These are phyloP conservation scores for Oryza nivara DNA, from an alignment of 176 grass and related monocot genomes.

Conservation along the genomic window DNA sequence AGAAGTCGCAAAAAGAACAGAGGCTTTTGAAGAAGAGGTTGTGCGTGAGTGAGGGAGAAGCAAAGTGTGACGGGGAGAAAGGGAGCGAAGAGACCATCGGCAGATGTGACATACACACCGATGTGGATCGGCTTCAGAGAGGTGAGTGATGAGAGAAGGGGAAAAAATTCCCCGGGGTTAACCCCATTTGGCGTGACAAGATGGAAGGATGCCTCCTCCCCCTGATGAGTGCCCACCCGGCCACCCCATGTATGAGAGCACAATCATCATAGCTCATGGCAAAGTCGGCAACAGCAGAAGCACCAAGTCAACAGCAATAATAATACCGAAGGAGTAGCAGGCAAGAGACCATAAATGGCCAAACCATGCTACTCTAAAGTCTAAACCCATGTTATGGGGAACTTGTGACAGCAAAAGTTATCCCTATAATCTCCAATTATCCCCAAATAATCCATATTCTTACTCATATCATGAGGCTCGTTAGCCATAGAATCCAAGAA, in stretches of 20 bases:
- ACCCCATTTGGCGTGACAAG: constrained; percentile 22
- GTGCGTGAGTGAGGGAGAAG: background rate
- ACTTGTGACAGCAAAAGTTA: no score
- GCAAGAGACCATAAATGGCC: background rate
- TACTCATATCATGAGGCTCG: no score
- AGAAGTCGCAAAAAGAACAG: background rate
- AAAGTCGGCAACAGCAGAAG: background rate
- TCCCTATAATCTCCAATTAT: no score
- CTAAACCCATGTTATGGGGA: background rate
- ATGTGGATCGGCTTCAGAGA: constrained; percentile 13
- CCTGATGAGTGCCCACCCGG: background rate
- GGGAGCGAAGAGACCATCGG: background rate
- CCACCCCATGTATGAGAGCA: background rate
- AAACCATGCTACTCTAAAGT: background rate
- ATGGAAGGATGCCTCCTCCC: background rate
- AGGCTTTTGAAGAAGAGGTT: background rate
- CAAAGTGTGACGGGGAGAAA: background rate
- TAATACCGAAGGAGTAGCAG: background rate
- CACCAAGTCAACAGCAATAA: background rate
- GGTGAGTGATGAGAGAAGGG: background rate
- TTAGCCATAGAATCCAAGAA: no score
- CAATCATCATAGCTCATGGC: background rate
- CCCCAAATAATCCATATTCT: no score
- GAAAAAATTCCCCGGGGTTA: constrained; percentile 4
- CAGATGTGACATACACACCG: constrained; percentile 32